These are phyloP conservation scores for Achaetomiella virescens DNA, from an alignment of 495 filamentous ascomycete genomes.

Conservation along the genomic window DNA sequence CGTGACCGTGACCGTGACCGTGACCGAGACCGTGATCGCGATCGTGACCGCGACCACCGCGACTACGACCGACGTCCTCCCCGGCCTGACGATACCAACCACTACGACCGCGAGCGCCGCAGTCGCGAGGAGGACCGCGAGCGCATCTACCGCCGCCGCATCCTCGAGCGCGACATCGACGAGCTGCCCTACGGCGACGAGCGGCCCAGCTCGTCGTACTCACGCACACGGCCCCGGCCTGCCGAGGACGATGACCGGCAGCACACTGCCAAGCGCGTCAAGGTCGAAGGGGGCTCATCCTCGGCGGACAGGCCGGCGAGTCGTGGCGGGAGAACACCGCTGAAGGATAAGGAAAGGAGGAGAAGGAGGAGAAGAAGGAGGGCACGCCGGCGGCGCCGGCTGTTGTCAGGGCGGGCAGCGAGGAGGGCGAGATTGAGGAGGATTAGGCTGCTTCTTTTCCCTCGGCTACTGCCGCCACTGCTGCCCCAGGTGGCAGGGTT, in stretches of 20 bases:
- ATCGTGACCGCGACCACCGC: slow-evolving; percentile 35
- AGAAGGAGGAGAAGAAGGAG: slow-evolving; percentile 63
- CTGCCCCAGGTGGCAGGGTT: no score
- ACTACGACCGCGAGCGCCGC: slow-evolving; percentile 63
- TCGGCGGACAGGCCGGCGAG: neutral
- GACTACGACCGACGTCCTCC: slow-evolving; percentile 35
- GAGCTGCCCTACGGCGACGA: slow-evolving; percentile 88
- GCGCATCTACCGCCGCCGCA: slow-evolving; percentile 72
- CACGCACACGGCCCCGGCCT: slow-evolving; percentile 54
- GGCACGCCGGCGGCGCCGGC: slow-evolving; percentile 26
- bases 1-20: slow-evolving; percentile 31
- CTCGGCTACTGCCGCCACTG: neutral
- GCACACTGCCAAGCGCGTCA: slow-evolving; percentile 27
- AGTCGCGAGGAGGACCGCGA: slow-evolving; percentile 82
- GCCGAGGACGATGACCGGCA: slow-evolving; percentile 65
- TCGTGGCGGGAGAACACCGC: neutral
- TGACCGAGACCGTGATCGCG: slow-evolving; percentile 27
- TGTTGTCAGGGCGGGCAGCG: slow-evolving; percentile 73
- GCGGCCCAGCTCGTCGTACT: slow-evolving; percentile 51
- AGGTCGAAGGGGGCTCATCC: slow-evolving; percentile 7
- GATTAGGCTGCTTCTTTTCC: slow-evolving; percentile 44
- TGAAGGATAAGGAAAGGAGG: neutral
- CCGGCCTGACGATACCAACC: slow-evolving; percentile 46
- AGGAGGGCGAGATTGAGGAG: slow-evolving; percentile 98
- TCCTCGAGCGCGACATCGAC: slow-evolving; percentile 68